Percentiles rank a stretch among this genome's conserved stretches.
Evolutionary conservation across 2,329 filamentous ascomycete species (phyloP).

Genomic region (Didymella glomerata): DNA sequence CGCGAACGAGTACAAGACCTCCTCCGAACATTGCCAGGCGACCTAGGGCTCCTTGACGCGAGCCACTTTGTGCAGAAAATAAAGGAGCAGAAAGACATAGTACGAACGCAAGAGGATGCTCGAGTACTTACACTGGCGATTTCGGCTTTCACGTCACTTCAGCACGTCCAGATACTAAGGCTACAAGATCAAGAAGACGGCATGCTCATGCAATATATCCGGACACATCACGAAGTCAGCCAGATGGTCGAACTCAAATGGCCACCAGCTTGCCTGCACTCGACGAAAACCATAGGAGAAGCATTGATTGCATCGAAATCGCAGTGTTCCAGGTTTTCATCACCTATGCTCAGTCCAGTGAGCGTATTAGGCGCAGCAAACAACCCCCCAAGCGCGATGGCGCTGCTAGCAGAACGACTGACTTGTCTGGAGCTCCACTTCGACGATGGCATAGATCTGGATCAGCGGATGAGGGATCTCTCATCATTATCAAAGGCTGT

Average conservation of each 20-base stretch:
- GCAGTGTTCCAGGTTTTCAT: constrained; percentile 67
- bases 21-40: constrained; percentile 47
- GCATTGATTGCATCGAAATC: constrained; percentile 66
- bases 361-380: constrained; percentile 62
- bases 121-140: constrained; percentile 64
- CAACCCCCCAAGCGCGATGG: constrained; percentile 58
- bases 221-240: constrained; percentile 56
- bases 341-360: constrained; percentile 69
- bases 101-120: constrained; percentile 61
- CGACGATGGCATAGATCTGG: constrained; percentile 65
- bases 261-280: constrained; percentile 69
- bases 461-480: constrained; percentile 65
- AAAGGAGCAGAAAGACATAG: constrained; percentile 61
- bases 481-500: constrained; percentile 66
- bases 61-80: constrained; percentile 56
- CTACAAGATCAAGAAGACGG: constrained; percentile 68
- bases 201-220: constrained; percentile 61
- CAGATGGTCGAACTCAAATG: constrained; percentile 64
- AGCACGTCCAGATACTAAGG: constrained; percentile 71
- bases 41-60: constrained; percentile 51
- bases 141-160: constrained; percentile 65
- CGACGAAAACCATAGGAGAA: constrained; percentile 65
- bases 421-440: constrained; percentile 71
- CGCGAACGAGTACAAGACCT: constrained; percentile 53
- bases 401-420: constrained; percentile 63